Percentiles rank a stretch among this genome's conserved stretches.
phyloP scores from a whole-genome alignment of 805 yeast species.

The Cyberlindnera xishuangbannaensis region DNA sequence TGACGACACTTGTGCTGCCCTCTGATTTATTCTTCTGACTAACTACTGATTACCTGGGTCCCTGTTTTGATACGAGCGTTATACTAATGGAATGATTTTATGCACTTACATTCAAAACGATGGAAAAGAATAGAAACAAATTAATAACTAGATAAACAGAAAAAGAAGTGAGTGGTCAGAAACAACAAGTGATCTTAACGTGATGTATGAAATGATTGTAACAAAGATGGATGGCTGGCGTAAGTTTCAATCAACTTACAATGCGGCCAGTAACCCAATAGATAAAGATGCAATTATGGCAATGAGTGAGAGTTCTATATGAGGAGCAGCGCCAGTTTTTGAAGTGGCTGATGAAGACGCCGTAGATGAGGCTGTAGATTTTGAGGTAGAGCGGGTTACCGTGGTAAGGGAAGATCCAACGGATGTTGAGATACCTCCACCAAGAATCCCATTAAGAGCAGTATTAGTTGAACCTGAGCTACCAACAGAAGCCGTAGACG shows the following conservation, averaged over 20 bases:
- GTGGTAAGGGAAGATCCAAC: background rate
- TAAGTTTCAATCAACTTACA: no score
- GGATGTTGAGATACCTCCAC: constrained; percentile 1
- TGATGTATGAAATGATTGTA: no score
- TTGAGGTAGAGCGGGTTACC: background rate
- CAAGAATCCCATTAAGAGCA: constrained; percentile 6
- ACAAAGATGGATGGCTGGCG: no score
- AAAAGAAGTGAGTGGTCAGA: no score
- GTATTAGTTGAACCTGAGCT: constrained; percentile 8
- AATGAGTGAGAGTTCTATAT: background rate
- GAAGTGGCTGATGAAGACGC: constrained; percentile 5
- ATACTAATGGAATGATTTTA: background rate
- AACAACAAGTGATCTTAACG: no score
- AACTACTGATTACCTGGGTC: no score
- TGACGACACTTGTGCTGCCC: no score
- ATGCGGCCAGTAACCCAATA: constrained; percentile 1
- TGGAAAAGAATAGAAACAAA: no score
- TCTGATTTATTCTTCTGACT: no score
- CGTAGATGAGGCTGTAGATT: background rate
- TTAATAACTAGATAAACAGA: no score
- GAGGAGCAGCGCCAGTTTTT: constrained; percentile 1
- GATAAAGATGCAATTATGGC: constrained; percentile 2
- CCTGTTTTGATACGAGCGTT: no score
- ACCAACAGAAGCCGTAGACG: constrained; percentile 29
- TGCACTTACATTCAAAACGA: background rate